Evolutionary conservation across 179 eudicot genomes (phyloP).

Genomic region (Spergularia azorica): DNA sequence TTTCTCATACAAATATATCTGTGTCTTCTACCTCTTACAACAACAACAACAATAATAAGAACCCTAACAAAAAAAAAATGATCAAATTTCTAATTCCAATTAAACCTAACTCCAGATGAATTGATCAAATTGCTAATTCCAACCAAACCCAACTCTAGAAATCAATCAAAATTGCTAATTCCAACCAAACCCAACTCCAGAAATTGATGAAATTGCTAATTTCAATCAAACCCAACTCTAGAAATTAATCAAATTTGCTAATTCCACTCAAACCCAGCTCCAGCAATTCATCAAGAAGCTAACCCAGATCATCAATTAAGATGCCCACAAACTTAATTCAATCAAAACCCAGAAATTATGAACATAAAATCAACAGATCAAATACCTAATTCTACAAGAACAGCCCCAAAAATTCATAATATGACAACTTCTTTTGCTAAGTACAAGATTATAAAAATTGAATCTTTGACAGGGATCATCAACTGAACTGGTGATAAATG

Average conservation of each 20-base stretch:
- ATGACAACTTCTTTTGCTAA: too few relatives aligned
- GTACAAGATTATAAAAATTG: neutral
- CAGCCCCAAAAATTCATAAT: slow-evolving; percentile 3
- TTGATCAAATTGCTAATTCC: slow-evolving; percentile 4
- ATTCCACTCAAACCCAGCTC: neutral
- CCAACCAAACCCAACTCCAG: neutral
- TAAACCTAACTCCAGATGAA: neutral
- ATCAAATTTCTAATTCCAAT: neutral
- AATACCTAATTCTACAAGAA: slow-evolving; percentile 8
- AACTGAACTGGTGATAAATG: neutral
- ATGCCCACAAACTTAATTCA: neutral
- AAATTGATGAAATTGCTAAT: slow-evolving; percentile 7
- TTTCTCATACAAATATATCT: slow-evolving; percentile 25
- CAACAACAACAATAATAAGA: neutral
- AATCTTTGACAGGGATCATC: neutral
- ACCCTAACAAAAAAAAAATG: slow-evolving; percentile 3
- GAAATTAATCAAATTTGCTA: slow-evolving; percentile 1
- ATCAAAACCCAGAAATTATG: neutral
- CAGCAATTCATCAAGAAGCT: neutral
- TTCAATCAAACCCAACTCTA: slow-evolving; percentile 1
- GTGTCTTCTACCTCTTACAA: neutral
- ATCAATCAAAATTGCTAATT: too few relatives aligned
- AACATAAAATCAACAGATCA: slow-evolving; percentile 12
- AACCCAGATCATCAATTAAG: slow-evolving; percentile 9
- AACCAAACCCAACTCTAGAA: slow-evolving; percentile 1